Percentiles rank a stretch among this genome's conserved stretches.
phyloP scores from a whole-genome alignment of 441 rosid genomes.

The Kokia cookei region DNA sequence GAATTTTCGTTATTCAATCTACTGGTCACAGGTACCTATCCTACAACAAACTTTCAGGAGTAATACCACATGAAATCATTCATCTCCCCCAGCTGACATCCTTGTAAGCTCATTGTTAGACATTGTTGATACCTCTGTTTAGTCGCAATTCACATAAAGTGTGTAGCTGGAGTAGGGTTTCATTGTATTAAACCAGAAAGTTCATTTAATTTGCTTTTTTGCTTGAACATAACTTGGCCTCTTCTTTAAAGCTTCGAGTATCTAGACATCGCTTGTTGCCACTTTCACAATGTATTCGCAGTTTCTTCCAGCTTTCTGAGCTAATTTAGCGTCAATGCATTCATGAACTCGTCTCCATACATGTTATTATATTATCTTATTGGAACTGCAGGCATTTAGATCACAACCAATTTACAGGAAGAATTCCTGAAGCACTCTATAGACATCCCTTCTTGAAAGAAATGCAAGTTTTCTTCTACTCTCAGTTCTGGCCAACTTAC shows the following conservation, averaged over 20 bases:
- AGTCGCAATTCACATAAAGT: not conserved
- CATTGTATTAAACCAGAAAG: not conserved
- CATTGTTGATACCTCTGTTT: not conserved
- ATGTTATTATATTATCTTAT: not conserved
- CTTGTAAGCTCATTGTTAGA: constrained; percentile 47
- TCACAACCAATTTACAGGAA: constrained; percentile 73
- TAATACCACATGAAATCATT: constrained; percentile 60
- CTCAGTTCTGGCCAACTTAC: not conserved
- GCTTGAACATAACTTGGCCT: not conserved
- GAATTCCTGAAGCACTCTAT: constrained; percentile 65
- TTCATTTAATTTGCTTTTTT: not conserved
- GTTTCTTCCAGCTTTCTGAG: not conserved
- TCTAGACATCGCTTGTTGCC: not conserved
- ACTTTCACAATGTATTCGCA: not conserved
- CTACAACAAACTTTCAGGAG: constrained; percentile 69
- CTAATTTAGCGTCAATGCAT: not conserved
- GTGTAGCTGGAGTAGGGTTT: not conserved
- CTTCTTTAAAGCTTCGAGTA: no score
- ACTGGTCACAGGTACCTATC: constrained; percentile 56
- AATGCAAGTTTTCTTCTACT: constrained; percentile 42
- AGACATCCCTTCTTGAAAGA: constrained; percentile 65
- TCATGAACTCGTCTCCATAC: not conserved
- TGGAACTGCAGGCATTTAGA: constrained; percentile 59
- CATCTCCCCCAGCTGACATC: constrained; percentile 59
- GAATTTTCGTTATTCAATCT: not conserved